Conservation (phyloP, 2,329 filamentous ascomycete species). For the Eutypa lata region DNA sequence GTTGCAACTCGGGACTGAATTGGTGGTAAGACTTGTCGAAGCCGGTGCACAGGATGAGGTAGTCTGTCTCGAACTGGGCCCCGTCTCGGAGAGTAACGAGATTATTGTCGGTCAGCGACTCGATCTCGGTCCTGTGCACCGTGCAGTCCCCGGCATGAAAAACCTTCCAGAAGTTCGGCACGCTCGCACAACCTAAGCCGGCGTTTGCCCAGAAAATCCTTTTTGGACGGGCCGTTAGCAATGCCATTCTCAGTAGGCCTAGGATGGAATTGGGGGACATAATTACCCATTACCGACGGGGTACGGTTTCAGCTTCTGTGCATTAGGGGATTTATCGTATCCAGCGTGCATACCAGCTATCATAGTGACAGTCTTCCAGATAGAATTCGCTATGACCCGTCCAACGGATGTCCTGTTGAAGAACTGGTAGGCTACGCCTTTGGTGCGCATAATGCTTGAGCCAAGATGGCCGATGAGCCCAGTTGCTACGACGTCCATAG, state of each 20-base stretch:
- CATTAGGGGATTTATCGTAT: slow-evolving; percentile 19
- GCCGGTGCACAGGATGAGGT: slow-evolving; percentile 20
- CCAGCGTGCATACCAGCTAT: slow-evolving; percentile 20
- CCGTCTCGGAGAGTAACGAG: slow-evolving; percentile 16
- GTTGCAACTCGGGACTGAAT: slow-evolving; percentile 16
- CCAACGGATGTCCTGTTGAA: slow-evolving; percentile 23
- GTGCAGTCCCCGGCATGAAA: slow-evolving; percentile 28
- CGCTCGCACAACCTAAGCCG: slow-evolving; percentile 28
- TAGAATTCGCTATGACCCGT: slow-evolving; percentile 7
- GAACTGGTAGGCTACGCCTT: slow-evolving; percentile 20
- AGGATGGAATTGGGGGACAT: no score
- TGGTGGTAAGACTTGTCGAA: slow-evolving; percentile 18
- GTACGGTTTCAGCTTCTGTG: slow-evolving; percentile 15
- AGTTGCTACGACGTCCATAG: slow-evolving; percentile 24
- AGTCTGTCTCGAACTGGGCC: slow-evolving; percentile 12
- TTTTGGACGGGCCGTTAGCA: no score
- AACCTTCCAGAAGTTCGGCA: slow-evolving; percentile 30
- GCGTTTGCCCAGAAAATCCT: slow-evolving; percentile 31
- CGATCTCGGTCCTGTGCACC: slow-evolving; percentile 19
- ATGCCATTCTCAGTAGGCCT: no score
- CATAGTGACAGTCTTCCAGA: slow-evolving; percentile 16
- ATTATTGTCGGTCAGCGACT: slow-evolving; percentile 12
- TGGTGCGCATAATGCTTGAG: slow-evolving; percentile 28
- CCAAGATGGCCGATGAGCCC: slow-evolving; percentile 21
- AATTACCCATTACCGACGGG: slow-evolving; percentile 17